These are phyloP conservation scores for Rhododendron simsii DNA, from an alignment of 148 eudicot species.

Conservation along the genomic window DNA sequence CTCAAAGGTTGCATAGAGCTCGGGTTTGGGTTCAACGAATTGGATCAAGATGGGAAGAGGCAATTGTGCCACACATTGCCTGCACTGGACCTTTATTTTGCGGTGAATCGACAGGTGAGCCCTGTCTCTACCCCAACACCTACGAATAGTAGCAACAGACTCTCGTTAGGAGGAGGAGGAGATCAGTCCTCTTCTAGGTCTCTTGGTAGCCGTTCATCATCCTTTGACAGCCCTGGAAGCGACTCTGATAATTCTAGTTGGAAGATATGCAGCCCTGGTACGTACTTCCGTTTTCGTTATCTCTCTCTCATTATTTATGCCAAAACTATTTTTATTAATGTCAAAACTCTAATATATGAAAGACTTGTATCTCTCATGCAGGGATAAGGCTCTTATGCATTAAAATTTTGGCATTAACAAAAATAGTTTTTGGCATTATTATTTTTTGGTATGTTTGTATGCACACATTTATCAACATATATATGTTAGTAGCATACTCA, in stretches of 20 bases:
- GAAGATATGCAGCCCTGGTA: conserved; percentile 67
- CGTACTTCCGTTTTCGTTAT: neutral
- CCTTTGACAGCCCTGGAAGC: conserved; percentile 35
- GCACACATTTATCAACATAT: neutral
- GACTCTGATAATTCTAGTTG: conserved; percentile 37
- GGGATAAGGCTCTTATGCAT: too few species aligned
- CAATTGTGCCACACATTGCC: conserved; percentile 57
- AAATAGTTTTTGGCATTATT: too few species aligned
- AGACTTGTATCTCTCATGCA: neutral
- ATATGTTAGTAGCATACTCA: neutral
- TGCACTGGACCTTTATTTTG: conserved; percentile 76
- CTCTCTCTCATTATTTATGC: neutral
- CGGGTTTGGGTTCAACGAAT: conserved; percentile 82
- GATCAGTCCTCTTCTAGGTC: conserved; percentile 12
- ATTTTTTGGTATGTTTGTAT: too few species aligned
- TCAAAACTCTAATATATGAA: neutral
- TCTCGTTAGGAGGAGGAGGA: neutral
- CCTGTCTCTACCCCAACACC: conserved; percentile 34
- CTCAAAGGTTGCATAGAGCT: conserved; percentile 76
- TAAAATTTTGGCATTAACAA: too few species aligned
- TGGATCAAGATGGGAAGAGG: conserved; percentile 33
- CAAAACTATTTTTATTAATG: too few species aligned
- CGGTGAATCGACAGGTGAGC: conserved; percentile 63
- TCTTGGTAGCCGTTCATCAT: conserved; percentile 26
- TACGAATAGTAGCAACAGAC: conserved; percentile 32